phyloP scores from a whole-genome alignment of 75 land plant species.

The Pinus tabuliformis region DNA sequence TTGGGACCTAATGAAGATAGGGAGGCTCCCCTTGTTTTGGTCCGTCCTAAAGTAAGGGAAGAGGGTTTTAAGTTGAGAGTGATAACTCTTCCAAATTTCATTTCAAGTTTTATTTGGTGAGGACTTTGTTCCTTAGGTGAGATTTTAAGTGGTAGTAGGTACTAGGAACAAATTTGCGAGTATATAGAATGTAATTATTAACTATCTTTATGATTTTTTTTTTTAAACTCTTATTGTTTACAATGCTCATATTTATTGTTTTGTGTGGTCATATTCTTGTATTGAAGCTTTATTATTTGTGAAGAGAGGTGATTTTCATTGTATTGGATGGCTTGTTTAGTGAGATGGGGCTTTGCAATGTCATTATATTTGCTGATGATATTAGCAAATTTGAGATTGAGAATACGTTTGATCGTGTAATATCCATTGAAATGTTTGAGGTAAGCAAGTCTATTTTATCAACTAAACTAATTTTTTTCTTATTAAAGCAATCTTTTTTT shows the following conservation, averaged over 20 bases:
- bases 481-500: neutral
- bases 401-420: conserved; percentile 69
- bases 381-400: conserved; percentile 79
- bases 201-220: neutral
- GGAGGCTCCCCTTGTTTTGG: too few species aligned
- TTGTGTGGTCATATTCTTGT: neutral
- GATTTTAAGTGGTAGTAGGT: too few species aligned
- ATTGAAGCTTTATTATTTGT: neutral
- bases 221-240: neutral
- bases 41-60: too few species aligned
- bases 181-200: neutral
- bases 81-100: too few species aligned
- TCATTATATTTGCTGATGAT: conserved; percentile 75
- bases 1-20: too few species aligned
- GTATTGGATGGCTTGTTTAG: conserved; percentile 37
- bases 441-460: conserved; percentile 21
- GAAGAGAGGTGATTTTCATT: neutral
- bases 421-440: conserved; percentile 99
- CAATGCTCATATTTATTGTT: neutral
- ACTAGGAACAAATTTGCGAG: too few species aligned
- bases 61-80: too few species aligned
- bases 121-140: too few species aligned
- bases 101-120: too few species aligned
- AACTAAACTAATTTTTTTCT: neutral
- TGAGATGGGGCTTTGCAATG: conserved; percentile 51